Evolutionary conservation across 495 filamentous ascomycete species (phyloP).

Genomic region (Aspergillus olivimuriae): DNA sequence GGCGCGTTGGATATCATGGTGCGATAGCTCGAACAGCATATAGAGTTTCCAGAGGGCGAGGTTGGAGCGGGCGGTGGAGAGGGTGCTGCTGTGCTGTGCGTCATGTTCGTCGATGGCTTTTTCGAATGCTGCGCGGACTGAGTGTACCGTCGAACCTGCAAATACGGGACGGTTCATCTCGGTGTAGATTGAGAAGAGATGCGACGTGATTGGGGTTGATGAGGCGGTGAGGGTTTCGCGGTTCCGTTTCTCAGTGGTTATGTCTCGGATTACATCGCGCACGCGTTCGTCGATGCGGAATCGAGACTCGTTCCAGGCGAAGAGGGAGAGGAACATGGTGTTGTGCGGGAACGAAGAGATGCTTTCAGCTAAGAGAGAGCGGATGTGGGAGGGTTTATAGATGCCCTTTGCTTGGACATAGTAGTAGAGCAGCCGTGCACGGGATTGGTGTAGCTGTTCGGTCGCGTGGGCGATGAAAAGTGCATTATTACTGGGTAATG

Average conservation of each 20-base stretch:
- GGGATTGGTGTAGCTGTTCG: slow-evolving; percentile 60
- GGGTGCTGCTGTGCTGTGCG: slow-evolving; percentile 21
- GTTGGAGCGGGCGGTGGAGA: slow-evolving; percentile 35
- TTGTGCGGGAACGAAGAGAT: slow-evolving; percentile 65
- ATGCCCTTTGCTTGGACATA: slow-evolving; percentile 51
- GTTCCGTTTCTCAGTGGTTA: slow-evolving; percentile 25
- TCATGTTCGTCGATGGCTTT: slow-evolving; percentile 44
- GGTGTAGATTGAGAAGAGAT: slow-evolving; percentile 61
- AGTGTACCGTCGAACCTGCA: slow-evolving; percentile 49
- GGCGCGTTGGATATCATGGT: slow-evolving; percentile 32
- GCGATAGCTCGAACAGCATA: slow-evolving; percentile 47
- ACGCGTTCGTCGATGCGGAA: slow-evolving; percentile 68
- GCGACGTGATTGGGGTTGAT: slow-evolving; percentile 42
- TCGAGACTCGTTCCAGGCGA: slow-evolving; percentile 62
- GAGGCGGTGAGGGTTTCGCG: background rate
- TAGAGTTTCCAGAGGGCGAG: slow-evolving; percentile 62
- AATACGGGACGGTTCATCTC: slow-evolving; percentile 47
- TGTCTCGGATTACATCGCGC: slow-evolving; percentile 48
- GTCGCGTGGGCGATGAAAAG: slow-evolving; percentile 25
- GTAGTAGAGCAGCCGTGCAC: slow-evolving; percentile 60
- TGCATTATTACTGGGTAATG: slow-evolving; percentile 25
- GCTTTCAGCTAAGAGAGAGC: slow-evolving; percentile 50
- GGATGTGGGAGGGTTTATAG: slow-evolving; percentile 59
- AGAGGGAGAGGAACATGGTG: slow-evolving; percentile 67
- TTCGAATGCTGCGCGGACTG: slow-evolving; percentile 64